Evolutionary conservation across 2,329 filamentous ascomycete genomes (phyloP).

Genomic region (Cucurbitaria berberidis): DNA sequence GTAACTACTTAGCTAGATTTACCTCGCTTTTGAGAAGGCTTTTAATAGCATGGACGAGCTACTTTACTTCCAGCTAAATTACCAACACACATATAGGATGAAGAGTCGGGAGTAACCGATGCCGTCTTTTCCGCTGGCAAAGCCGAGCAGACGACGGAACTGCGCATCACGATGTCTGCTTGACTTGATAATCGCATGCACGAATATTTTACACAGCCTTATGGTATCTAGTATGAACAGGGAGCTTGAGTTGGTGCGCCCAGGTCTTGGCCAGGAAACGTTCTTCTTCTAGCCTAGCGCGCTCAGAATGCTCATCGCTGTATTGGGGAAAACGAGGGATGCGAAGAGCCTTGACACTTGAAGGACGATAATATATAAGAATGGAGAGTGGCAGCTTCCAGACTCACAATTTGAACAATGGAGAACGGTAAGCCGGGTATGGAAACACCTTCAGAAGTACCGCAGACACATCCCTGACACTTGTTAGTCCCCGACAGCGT

Average conservation of each 20-base stretch:
- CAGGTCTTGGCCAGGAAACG: not conserved
- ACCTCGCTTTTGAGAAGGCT: no score
- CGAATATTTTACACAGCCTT: not conserved
- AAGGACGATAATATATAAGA: not conserved
- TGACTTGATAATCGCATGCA: no score
- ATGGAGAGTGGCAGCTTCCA: not conserved
- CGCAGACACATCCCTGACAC: not conserved
- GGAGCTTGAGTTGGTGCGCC: not conserved
- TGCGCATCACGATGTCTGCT: no score
- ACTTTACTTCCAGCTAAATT: no score
- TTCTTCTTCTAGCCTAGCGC: not conserved
- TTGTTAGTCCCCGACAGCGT: slow-evolving; percentile 22
- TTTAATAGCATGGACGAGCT: no score
- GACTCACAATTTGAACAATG: not conserved
- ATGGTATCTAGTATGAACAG: not conserved
- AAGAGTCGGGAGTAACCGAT: no score
- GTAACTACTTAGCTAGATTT: no score
- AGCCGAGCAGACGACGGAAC: no score
- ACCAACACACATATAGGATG: no score
- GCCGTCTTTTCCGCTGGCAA: no score
- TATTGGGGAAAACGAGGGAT: not conserved
- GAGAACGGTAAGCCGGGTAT: not conserved
- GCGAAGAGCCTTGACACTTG: not conserved
- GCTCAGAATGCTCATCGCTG: not conserved
- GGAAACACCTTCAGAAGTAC: not conserved